Evolutionary conservation across 1,139 yeast species (phyloP).

Genomic region (Diutina mesorugosa): DNA sequence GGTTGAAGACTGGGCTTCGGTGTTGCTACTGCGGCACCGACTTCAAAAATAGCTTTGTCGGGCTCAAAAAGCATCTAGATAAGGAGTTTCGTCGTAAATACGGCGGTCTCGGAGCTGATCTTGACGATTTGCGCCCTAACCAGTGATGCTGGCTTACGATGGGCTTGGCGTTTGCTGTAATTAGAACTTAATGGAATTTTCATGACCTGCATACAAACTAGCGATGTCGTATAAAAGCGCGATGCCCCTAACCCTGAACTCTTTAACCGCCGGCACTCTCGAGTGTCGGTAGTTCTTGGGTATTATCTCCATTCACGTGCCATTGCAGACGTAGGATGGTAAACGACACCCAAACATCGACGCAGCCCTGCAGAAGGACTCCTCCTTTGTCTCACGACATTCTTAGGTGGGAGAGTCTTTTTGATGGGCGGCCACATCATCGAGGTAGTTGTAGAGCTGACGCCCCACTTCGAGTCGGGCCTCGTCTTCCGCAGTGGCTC

Average conservation of each 20-base stretch:
- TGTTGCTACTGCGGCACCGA: background rate
- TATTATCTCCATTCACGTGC: conserved; percentile 1
- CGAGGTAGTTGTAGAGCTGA: background rate
- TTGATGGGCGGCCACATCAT: background rate
- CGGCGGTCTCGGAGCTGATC: background rate
- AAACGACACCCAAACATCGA: background rate
- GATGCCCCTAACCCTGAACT: background rate
- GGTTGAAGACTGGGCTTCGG: background rate
- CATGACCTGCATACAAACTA: background rate
- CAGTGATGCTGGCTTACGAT: background rate
- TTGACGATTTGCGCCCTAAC: background rate
- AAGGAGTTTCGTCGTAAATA: background rate
- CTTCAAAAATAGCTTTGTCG: background rate
- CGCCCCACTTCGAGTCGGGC: background rate
- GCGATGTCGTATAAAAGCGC: background rate
- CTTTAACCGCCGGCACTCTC: background rate
- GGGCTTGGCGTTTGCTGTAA: no score
- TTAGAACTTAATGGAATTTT: background rate
- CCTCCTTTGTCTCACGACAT: background rate
- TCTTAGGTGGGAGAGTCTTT: background rate
- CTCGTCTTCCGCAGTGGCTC: background rate
- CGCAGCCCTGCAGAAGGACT: background rate
- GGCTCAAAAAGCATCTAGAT: background rate
- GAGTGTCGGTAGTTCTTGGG: background rate
- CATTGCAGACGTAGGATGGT: background rate